These are phyloP conservation scores for Malus orientalis DNA, from an alignment of 306 rosid genomes.

Conservation along the genomic window DNA sequence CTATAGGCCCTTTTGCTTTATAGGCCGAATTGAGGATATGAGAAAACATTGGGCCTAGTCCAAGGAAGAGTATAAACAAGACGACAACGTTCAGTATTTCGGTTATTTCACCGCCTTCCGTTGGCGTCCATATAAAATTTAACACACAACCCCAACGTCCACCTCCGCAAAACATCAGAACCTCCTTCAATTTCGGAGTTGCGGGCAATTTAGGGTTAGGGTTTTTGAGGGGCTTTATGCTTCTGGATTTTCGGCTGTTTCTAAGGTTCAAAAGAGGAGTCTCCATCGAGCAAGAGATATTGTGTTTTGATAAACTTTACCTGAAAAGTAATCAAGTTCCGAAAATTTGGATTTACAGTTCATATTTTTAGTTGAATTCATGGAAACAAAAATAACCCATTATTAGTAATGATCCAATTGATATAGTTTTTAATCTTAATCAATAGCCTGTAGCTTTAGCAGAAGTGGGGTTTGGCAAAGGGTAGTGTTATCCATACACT, in stretches of 20 bases:
- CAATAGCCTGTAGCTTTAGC: background rate
- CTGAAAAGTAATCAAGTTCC: background rate
- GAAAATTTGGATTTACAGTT: background rate
- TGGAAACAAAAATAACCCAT: background rate
- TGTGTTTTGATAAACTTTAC: background rate
- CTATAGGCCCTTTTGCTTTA: too few species aligned
- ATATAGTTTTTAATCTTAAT: background rate
- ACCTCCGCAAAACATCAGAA: background rate
- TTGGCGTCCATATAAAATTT: background rate
- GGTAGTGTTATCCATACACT: background rate
- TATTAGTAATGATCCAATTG: background rate
- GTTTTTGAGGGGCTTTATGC: background rate
- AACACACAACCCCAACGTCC: background rate
- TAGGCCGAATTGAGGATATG: background rate
- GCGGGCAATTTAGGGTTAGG: background rate
- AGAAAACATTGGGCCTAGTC: background rate
- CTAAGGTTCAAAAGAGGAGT: slow-evolving; percentile 1
- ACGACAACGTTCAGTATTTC: background rate
- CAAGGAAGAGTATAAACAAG: too few species aligned
- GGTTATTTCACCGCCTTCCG: background rate
- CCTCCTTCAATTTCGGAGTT: background rate
- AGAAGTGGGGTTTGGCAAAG: too few species aligned
- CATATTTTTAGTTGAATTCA: background rate
- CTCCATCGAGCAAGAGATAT: background rate
- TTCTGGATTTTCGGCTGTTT: background rate